These are phyloP conservation scores for Multifurca ochricompacta DNA, from an alignment of 768 basidiomycete genomes.

Conservation along the genomic window DNA sequence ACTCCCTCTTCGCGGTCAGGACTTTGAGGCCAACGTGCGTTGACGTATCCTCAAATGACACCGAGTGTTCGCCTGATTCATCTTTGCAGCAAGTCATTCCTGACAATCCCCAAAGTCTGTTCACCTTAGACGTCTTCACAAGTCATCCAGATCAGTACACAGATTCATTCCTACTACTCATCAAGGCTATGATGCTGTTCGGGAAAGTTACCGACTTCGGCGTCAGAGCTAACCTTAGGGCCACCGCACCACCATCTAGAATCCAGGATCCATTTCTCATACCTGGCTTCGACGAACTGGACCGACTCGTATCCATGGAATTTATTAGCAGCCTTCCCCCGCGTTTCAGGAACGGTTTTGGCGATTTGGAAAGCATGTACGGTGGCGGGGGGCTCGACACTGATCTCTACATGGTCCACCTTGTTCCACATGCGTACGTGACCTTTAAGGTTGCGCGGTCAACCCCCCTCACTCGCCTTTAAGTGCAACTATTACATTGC, in stretches of 20 bases:
- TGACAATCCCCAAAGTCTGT: conserved; percentile 70
- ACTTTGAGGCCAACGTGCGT: conserved; percentile 69
- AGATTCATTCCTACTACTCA: conserved; percentile 71
- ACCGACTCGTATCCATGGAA: conserved; percentile 54
- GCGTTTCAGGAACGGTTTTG: conserved; percentile 53
- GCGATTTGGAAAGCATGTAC: conserved; percentile 51
- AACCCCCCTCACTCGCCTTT: conserved; percentile 3
- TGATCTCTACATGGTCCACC: conserved; percentile 80
- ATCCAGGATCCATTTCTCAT: conserved; percentile 64
- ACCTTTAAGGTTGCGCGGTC: conserved; percentile 18
- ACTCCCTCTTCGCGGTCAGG: conserved; percentile 63
- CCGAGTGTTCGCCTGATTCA: conserved; percentile 14
- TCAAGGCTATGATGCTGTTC: conserved; percentile 80
- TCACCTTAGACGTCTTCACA: conserved; percentile 54
- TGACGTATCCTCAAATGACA: not conserved
- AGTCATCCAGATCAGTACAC: conserved; percentile 70
- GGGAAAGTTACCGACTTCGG: conserved; percentile 81
- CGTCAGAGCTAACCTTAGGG: conserved; percentile 64
- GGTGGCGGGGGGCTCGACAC: conserved; percentile 58
- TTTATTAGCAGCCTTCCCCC: conserved; percentile 69
- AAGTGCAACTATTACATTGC: conserved; percentile 83
- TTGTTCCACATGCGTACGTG: conserved; percentile 78
- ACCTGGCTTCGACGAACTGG: conserved; percentile 61
- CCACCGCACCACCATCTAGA: conserved; percentile 58
- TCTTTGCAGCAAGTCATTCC: conserved; percentile 44